Evolutionary conservation across 352 stramenopile genomes (phyloP), one percentile per base, ranked within the genome.

Genomic region (Globisporangium nagaii): DNA sequence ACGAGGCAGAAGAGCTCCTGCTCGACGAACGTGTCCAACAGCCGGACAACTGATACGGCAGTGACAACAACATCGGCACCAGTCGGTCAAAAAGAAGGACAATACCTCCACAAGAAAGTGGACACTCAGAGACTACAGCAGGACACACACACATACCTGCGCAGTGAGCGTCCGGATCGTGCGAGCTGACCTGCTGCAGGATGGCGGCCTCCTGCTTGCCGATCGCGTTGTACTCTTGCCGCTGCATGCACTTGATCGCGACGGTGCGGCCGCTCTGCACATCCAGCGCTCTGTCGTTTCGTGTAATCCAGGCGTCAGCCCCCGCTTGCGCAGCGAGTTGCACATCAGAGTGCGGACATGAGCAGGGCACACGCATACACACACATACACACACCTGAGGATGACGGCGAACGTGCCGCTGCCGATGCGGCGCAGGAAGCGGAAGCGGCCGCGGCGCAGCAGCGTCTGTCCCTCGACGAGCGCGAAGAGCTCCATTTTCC

Each of bases 401-500:
- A 91, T 84, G 54, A 81, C 55, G 27, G 78, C 68, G 56, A 87
- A 91, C 15, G 78, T 88, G 54, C 81, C 81, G 50, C 65, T 78
- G 55, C 72, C 81, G 52, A 91, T 73, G 58, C 79, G 72, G 28
- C 71, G 74, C 25, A 88, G 71, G 66, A 88, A 89, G 63, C 78
- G 78, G 55, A 86, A 89, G 70, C 81, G 81, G 6, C 72, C 79
- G 47, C 63, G 61, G 30, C 67, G 67, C 35, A 89, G 64, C 51
- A 85, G 63, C 53, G 78, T 89, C 53, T 87, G 76, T 9, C 80
- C 78, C 64, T 91, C 79, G 39, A 87, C 75, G 6, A 87, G 50
- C 24, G 71, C 64, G 45, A 83, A 68, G 60, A 69, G 63, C 35
- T 55, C 42, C 52, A 53, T 62, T n/a, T n/a, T n/a, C n/a, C n/a